Percentiles rank a stretch among this genome's conserved stretches.
Conservation (phyloP, 73 alveolate species). For the Symbiodinium pilosum region DNA sequence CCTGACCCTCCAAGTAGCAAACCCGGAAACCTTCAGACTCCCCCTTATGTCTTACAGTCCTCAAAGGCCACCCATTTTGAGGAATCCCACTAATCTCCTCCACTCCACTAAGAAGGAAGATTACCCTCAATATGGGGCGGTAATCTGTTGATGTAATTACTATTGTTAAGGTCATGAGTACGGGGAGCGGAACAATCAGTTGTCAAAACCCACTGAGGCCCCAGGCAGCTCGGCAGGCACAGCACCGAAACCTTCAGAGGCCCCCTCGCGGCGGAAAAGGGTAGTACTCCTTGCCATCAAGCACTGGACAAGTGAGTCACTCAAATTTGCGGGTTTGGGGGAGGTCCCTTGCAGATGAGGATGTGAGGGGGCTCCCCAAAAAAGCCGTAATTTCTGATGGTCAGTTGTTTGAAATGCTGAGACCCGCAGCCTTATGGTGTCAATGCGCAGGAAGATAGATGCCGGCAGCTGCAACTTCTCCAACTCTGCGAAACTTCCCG, state of each 20-base stretch:
- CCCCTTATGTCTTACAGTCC: no score
- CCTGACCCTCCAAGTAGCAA: no score
- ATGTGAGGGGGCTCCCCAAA: background rate
- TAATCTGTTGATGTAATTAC: no score
- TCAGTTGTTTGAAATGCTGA: no score
- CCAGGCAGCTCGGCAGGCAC: conserved; percentile 66
- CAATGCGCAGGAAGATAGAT: conserved; percentile 9
- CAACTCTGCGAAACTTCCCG: conserved; percentile 1
- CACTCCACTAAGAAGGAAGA: no score
- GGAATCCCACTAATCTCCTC: no score
- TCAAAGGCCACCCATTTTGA: no score
- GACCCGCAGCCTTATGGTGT: conserved; percentile 30
- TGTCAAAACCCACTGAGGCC: background rate
- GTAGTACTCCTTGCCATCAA: conserved; percentile 83
- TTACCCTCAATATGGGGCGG: no score
- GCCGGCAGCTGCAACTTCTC: conserved; percentile 52
- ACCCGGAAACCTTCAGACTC: no score
- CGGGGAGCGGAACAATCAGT: background rate
- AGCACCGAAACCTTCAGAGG: conserved; percentile 50
- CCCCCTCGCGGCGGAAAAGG: conserved; percentile 43
- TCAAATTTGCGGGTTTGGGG: background rate
- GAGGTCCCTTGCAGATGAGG: background rate
- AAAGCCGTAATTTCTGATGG: no score
- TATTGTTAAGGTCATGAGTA: background rate
- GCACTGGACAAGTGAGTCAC: no score